phyloP scores from a whole-genome alignment of 2,329 filamentous ascomycete species.

The Diaporthe vaccinii region DNA sequence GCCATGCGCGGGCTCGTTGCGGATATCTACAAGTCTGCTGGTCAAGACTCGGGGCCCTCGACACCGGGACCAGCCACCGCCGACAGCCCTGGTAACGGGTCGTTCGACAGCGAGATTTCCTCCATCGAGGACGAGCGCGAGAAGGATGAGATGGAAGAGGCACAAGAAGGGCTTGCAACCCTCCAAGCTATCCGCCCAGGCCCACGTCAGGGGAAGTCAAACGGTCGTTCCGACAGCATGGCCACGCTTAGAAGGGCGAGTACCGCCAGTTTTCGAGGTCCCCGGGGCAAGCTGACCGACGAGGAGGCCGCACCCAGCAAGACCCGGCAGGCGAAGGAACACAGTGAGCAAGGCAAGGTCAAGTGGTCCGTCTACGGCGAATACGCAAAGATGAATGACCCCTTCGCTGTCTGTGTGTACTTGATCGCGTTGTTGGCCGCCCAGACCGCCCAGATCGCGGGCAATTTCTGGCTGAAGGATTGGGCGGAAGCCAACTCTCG shows the following conservation, averaged over 20 bases:
- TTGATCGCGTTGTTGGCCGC: slow-evolving; percentile 81
- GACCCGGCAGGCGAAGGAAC: slow-evolving; percentile 89
- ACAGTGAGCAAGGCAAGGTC: slow-evolving; percentile 94
- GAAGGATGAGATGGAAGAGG: slow-evolving; percentile 79
- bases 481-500: slow-evolving; percentile 88
- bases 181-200: slow-evolving; percentile 55
- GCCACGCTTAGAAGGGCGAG: slow-evolving; percentile 90
- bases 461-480: slow-evolving; percentile 91
- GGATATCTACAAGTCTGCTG: slow-evolving; percentile 84
- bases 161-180: slow-evolving; percentile 81
- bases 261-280: slow-evolving; percentile 89
- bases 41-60: slow-evolving; percentile 61
- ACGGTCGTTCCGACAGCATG: slow-evolving; percentile 77
- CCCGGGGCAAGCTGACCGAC: slow-evolving; percentile 85
- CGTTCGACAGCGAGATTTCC: slow-evolving; percentile 65
- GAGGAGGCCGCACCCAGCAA: slow-evolving; percentile 83
- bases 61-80: slow-evolving; percentile 28
- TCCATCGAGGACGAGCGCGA: slow-evolving; percentile 69
- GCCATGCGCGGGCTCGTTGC: slow-evolving; percentile 94
- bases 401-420: slow-evolving; percentile 86
- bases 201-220: slow-evolving; percentile 53
- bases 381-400: slow-evolving; percentile 95
- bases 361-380: slow-evolving; percentile 95
- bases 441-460: slow-evolving; percentile 86
- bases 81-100: slow-evolving; percentile 60